Conservation (phyloP, 176 grass and related monocot genomes). For the Avena atlantica region DNA sequence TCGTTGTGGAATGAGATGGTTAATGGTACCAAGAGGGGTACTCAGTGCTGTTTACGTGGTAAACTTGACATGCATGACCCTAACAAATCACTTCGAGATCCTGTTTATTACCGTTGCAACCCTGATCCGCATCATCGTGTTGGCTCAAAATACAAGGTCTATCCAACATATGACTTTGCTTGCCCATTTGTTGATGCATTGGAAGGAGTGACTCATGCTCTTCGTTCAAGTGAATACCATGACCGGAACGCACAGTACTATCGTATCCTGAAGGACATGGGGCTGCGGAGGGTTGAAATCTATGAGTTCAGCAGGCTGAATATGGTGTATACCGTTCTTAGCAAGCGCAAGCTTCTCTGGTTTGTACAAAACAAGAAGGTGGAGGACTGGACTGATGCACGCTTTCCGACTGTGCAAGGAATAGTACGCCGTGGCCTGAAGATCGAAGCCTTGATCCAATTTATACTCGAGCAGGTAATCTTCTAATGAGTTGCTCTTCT, state of each 20-base stretch:
- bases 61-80: constrained; percentile 88
- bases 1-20: constrained; percentile 82
- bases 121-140: constrained; percentile 67
- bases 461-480: constrained; percentile 89
- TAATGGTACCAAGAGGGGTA: constrained; percentile 66
- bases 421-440: constrained; percentile 85
- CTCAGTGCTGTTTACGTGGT: constrained; percentile 72
- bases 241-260: constrained; percentile 83
- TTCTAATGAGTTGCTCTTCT: neutral
- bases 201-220: constrained; percentile 79
- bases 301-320: constrained; percentile 89
- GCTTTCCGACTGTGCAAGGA: constrained; percentile 87
- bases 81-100: constrained; percentile 83
- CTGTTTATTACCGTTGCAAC: constrained; percentile 88
- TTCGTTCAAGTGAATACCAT: constrained; percentile 93
- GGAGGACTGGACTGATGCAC: constrained; percentile 85
- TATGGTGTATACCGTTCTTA: constrained; percentile 89
- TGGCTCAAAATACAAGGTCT: constrained; percentile 84
- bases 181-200: constrained; percentile 86
- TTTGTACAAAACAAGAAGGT: constrained; percentile 91
- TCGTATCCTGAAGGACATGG: constrained; percentile 85
- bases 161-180: constrained; percentile 94
- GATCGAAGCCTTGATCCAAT: constrained; percentile 82
- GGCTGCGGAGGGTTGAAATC: constrained; percentile 64
- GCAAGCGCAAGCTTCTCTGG: constrained; percentile 85